Base-by-base conservation (phyloP, 768 basidiomycete genomes). In the Lactifluus piperatus region DNA sequence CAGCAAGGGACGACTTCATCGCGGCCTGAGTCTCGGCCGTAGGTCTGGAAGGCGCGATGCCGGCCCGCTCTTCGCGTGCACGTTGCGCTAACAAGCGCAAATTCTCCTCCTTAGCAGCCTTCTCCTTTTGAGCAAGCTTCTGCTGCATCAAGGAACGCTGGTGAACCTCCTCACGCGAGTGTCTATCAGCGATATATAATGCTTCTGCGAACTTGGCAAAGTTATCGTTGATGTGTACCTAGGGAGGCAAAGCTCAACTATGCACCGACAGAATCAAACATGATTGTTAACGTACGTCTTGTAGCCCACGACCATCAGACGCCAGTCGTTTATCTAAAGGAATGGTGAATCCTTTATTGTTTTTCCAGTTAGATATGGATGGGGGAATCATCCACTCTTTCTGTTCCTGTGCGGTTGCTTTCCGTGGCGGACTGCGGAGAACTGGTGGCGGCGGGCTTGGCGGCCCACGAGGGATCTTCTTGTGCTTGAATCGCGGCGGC, bases 381-480 rank as follows among this genome's bases (percentile, higher is more conserved):
- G 97, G 97, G 18, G 97, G 97, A 57, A 99, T 97, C 94, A 97
- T 97, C 97, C 97, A 98, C 68, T 98, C 97, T 75, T 98, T 99
- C 75, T 97, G 95, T 70, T 99, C 97, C 56, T 92, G 90, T 8
- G 91, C 89, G 0, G 95, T 95, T 4, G 94, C 94, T 68, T 97
- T 94, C 55, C 97, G 80, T 6, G 97, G 97, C 11, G 97, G 97
- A 76, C 89, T 93, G 39, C 94, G 84, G 37, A 99, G 75, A 2
- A 98, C 91, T 18, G 97, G 97, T 2, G 94, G 93, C 2, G 97
- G 97, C 0, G 97, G 95, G 68, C 91, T 94, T 2, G 92, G 94
- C 13, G 94, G 94, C 4, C 94, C 97, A 68, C 93, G 78, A 10
- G 97, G 97, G 62, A 99, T 97, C 76, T 99, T 99, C 78, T 97